These are phyloP conservation scores for Xylaria sp. DNA, from an alignment of 2,329 filamentous ascomycete species.

Conservation along the genomic window DNA sequence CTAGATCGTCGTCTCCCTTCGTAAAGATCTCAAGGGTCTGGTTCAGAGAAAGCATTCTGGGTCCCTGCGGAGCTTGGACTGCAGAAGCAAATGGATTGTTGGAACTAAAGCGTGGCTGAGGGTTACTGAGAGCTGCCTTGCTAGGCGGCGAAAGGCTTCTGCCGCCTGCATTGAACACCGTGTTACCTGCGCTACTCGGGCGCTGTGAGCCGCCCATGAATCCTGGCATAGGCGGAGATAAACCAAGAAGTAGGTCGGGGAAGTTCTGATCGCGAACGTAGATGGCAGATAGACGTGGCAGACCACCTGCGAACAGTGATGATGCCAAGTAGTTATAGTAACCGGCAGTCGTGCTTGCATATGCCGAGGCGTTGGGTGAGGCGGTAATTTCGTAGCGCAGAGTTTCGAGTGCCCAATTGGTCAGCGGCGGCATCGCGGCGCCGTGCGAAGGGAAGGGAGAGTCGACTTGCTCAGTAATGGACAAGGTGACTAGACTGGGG, in stretches of 20 bases:
- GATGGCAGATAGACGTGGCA: slow-evolving; percentile 68
- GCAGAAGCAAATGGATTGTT: slow-evolving; percentile 53
- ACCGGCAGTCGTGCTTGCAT: slow-evolving; percentile 47
- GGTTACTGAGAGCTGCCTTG: slow-evolving; percentile 22
- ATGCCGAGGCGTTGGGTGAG: slow-evolving; percentile 51
- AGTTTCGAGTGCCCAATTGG: slow-evolving; percentile 62
- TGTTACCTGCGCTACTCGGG: slow-evolving; percentile 34
- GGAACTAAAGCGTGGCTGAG: slow-evolving; percentile 48
- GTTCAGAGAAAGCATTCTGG: slow-evolving; percentile 34
- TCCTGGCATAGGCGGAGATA: slow-evolving; percentile 56
- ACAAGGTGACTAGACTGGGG: slow-evolving; percentile 52
- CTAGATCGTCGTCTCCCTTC: slow-evolving; percentile 52
- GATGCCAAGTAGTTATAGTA: slow-evolving; percentile 84
- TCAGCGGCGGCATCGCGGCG: slow-evolving; percentile 54
- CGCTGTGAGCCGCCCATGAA: slow-evolving; percentile 37
- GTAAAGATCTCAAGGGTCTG: slow-evolving; percentile 56
- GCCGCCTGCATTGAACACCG: slow-evolving; percentile 25
- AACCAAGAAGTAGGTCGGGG: slow-evolving; percentile 66
- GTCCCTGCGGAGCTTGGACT: slow-evolving; percentile 32
- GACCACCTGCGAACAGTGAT: slow-evolving; percentile 70
- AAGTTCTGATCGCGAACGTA: slow-evolving; percentile 85
- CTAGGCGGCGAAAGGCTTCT: slow-evolving; percentile 26
- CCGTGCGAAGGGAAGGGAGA: slow-evolving; percentile 45
- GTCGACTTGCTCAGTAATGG: slow-evolving; percentile 47
- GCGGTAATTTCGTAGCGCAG: slow-evolving; percentile 80